These are phyloP conservation scores for Ajuga chamaepitys DNA, from an alignment of 257 asterid genomes.

Conservation along the genomic window DNA sequence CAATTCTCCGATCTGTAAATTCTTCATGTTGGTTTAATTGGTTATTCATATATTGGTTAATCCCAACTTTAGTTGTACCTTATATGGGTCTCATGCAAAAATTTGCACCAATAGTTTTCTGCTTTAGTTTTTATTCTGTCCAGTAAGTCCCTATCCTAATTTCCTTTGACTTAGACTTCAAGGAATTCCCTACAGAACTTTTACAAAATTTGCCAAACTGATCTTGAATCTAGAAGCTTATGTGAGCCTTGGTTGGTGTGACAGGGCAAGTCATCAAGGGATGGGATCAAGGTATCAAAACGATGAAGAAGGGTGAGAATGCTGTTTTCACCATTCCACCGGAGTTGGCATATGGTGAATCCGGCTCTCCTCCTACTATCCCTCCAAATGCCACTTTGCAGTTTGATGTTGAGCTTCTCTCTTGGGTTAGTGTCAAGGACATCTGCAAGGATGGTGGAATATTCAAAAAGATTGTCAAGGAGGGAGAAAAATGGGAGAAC, in stretches of 20 bases:
- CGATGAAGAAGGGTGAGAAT: constrained; percentile 75
- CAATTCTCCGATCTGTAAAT: too few species aligned
- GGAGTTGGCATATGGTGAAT: constrained; percentile 62
- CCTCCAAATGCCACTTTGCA: constrained; percentile 73
- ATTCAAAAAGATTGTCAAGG: constrained; percentile 49
- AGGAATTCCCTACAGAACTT: not conserved
- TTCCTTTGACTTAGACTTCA: not conserved
- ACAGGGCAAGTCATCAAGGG: constrained; percentile 78
- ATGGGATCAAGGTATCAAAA: constrained; percentile 69
- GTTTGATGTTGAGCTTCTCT: constrained; percentile 64
- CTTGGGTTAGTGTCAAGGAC: constrained; percentile 71
- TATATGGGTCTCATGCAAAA: too few species aligned
- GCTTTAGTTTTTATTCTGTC: not conserved
- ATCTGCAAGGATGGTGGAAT: constrained; percentile 78
- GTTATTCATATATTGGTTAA: not conserved
- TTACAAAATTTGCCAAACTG: not conserved
- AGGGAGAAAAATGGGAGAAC: constrained; percentile 74
- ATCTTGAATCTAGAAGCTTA: not conserved
- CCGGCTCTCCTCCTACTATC: constrained; percentile 75
- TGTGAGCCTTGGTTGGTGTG: not conserved
- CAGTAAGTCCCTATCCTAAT: not conserved
- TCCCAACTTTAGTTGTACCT: too few species aligned
- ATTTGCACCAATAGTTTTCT: not conserved
- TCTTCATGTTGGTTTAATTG: not conserved
- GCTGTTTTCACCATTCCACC: constrained; percentile 68